A percentile compares a stretch with the other conserved stretches of the same genome.
Evolutionary conservation across 2,329 filamentous ascomycete genomes (phyloP).

Genomic region (Escovopsis weberi): DNA sequence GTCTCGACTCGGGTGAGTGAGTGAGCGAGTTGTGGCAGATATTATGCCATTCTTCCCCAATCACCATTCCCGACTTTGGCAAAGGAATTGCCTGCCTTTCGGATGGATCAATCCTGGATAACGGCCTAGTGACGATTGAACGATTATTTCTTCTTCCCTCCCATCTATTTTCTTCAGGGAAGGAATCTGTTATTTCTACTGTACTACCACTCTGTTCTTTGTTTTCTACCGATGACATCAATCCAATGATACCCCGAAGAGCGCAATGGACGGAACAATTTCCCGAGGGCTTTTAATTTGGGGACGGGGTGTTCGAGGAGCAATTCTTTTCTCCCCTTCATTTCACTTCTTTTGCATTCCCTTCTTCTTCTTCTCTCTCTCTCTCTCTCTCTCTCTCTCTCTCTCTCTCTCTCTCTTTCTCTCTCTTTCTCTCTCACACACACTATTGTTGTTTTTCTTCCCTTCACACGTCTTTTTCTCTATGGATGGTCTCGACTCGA

Average conservation of each 20-base stretch:
- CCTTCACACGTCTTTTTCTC: too few relatives aligned
- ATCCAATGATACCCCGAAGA: conserved; percentile 6
- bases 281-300: not conserved
- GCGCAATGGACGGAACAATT: not conserved
- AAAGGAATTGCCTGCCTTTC: not conserved
- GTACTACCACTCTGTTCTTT: conserved; percentile 1
- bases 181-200: not conserved
- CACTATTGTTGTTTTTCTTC: too few relatives aligned
- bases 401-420: conserved; percentile 64
- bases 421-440: conserved; percentile 50
- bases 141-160: not conserved
- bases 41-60: not conserved
- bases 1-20: conserved; percentile 25
- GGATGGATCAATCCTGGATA: not conserved
- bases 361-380: conserved; percentile 76
- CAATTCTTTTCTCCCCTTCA: not conserved
- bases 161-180: not conserved
- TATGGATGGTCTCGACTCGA: too few relatives aligned
- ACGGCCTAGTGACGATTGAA: conserved; percentile 1
- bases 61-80: not conserved
- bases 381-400: conserved; percentile 60
- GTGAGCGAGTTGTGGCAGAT: not conserved
- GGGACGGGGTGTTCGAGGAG: not conserved
- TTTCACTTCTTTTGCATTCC: conserved; percentile 44
- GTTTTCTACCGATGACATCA: not conserved